Conservation (phyloP, 768 basidiomycete species). For the Podaxis sp. region DNA sequence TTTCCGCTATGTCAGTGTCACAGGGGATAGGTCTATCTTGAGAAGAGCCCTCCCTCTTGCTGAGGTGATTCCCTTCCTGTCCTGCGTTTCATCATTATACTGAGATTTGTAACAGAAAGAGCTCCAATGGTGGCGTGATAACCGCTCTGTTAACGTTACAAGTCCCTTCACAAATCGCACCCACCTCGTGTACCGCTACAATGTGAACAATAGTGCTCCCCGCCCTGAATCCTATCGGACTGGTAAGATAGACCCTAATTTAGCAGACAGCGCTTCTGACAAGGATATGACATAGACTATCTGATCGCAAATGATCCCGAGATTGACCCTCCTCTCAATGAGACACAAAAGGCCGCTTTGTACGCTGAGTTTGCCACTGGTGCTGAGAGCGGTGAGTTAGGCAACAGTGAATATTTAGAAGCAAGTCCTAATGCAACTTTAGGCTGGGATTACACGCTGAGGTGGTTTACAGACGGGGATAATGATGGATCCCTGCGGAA, state of each 20-base stretch:
- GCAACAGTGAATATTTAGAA: constrained; percentile 15
- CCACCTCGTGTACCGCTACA: constrained; percentile 68
- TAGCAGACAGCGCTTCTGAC: not conserved
- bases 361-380: constrained; percentile 88
- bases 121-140: constrained; percentile 77
- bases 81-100: not conserved
- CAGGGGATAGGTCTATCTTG: constrained; percentile 75
- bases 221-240: constrained; percentile 81
- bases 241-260: constrained; percentile 37
- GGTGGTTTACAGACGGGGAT: constrained; percentile 42
- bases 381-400: constrained; percentile 69
- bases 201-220: constrained; percentile 82
- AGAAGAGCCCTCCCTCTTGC: constrained; percentile 80
- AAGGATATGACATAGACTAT: constrained; percentile 55
- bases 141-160: constrained; percentile 66
- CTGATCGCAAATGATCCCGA: constrained; percentile 69
- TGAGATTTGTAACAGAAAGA: constrained; percentile 52
- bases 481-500: constrained; percentile 57
- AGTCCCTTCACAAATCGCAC: constrained; percentile 72
- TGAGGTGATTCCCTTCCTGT: constrained; percentile 45
- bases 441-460: constrained; percentile 55
- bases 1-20: constrained; percentile 72
- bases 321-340: constrained; percentile 55
- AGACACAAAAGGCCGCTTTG: constrained; percentile 56
- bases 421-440: not conserved